Evolutionary conservation across 805 yeast species (phyloP).

Genomic region (Pichia phayaonensis): DNA sequence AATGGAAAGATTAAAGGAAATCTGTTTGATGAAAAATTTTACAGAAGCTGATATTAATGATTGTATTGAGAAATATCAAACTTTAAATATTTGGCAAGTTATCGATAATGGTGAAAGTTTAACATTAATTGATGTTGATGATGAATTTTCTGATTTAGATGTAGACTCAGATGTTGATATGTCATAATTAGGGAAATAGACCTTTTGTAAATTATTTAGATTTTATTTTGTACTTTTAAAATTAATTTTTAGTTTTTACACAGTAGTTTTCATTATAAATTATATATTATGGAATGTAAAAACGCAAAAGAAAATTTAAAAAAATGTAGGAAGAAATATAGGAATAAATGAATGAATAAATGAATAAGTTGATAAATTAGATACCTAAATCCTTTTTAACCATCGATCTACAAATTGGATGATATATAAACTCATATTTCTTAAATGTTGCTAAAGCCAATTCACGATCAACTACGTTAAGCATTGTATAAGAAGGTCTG

Average conservation of each 20-base stretch:
- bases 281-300: not conserved
- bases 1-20: conserved; percentile 47
- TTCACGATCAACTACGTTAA: conserved; percentile 55
- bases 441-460: conserved; percentile 62
- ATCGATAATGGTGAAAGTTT: conserved; percentile 63
- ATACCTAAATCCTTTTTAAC: conserved; percentile 75
- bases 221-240: not conserved
- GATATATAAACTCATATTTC: conserved; percentile 54
- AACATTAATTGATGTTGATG: conserved; percentile 41
- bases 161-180: not conserved
- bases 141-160: conserved; percentile 2
- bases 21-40: conserved; percentile 73
- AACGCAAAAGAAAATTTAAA: not conserved
- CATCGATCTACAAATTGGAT: conserved; percentile 76
- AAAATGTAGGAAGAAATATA: not conserved
- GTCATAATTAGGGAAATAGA: not conserved
- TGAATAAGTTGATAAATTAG: not conserved
- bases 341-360: not conserved
- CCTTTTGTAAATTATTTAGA: not conserved
- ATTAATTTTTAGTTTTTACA: not conserved
- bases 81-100: conserved; percentile 67
- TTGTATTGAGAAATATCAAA: conserved; percentile 68
- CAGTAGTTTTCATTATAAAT: not conserved
- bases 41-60: conserved; percentile 70
- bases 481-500: conserved; percentile 70